Percentiles rank a stretch among this genome's conserved stretches.
phyloP scores from a whole-genome alignment of 1,284 basidiomycete species.

The Ceratobasidium sp. region DNA sequence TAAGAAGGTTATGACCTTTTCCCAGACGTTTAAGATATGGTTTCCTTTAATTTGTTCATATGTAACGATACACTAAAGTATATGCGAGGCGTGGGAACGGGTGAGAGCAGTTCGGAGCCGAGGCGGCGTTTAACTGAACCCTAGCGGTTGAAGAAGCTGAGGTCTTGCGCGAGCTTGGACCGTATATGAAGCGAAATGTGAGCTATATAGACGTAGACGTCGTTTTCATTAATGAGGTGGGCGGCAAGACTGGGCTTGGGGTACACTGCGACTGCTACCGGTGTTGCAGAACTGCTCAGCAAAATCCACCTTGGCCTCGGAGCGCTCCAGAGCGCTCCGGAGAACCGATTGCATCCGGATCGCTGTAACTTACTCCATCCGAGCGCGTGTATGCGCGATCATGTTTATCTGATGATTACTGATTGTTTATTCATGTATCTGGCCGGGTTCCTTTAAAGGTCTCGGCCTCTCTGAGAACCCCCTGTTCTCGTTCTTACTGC shows the following conservation, averaged over 20 bases:
- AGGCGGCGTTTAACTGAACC: conserved; percentile 87
- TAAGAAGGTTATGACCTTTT: conserved; percentile 96
- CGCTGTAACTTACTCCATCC: too few relatives aligned
- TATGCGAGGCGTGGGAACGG: conserved; percentile 72
- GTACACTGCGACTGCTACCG: conserved; percentile 76
- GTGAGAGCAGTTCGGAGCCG: conserved; percentile 83
- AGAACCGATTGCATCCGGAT: too few relatives aligned
- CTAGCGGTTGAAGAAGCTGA: conserved; percentile 89
- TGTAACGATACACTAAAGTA: conserved; percentile 20
- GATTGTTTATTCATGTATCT: too few relatives aligned
- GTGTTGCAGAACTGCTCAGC: conserved; percentile 92
- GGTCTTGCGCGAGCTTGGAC: conserved; percentile 77
- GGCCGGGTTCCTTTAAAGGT: too few relatives aligned
- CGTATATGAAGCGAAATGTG: conserved; percentile 89
- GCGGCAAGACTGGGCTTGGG: conserved; percentile 68
- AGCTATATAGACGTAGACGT: conserved; percentile 81
- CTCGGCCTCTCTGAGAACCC: too few relatives aligned
- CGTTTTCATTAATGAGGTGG: conserved; percentile 76
- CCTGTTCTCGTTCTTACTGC: too few relatives aligned
- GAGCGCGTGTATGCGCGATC: too few relatives aligned
- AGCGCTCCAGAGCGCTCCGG: too few relatives aligned
- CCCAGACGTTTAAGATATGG: conserved; percentile 89
- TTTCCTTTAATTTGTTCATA: neutral
- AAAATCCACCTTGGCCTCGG: too few relatives aligned
- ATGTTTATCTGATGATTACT: too few relatives aligned